These are phyloP conservation scores for Cyclanthera cordifolia DNA, from an alignment of 306 rosid genomes.

Conservation along the genomic window DNA sequence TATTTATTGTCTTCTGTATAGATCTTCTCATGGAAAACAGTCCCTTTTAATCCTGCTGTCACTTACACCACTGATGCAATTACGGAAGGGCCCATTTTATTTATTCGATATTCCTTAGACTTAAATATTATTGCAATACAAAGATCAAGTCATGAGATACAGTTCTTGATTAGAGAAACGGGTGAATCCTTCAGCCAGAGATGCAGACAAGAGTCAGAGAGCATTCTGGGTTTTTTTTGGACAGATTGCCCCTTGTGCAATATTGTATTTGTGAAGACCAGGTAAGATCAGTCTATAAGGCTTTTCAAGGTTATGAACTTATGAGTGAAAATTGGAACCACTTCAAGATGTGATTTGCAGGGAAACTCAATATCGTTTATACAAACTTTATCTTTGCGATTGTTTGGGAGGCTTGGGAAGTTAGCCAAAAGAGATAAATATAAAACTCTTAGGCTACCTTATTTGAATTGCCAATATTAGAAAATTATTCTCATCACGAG, in stretches of 20 bases:
- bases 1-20: constrained; percentile 15
- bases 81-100: constrained; percentile 71
- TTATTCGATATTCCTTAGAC: constrained; percentile 78
- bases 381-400: constrained; percentile 5
- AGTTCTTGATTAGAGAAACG: constrained; percentile 65
- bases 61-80: constrained; percentile 54
- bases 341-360: not conserved
- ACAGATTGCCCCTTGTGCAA: constrained; percentile 75
- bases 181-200: constrained; percentile 64
- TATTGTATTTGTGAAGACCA: constrained; percentile 78
- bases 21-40: constrained; percentile 87
- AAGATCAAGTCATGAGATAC: constrained; percentile 63
- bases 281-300: constrained; percentile 31
- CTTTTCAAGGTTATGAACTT: not conserved
- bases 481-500: not conserved
- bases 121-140: constrained; percentile 65
- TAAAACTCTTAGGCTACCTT: not conserved
- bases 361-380: not conserved
- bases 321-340: not conserved
- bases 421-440: not conserved
- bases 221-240: constrained; percentile 91
- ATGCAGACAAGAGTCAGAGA: constrained; percentile 76
- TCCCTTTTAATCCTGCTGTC: constrained; percentile 56
- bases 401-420: not conserved
- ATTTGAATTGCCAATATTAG: not conserved